These are phyloP conservation scores for Cercospora sp. DNA, from an alignment of 2,329 filamentous ascomycete genomes.

Conservation along the genomic window DNA sequence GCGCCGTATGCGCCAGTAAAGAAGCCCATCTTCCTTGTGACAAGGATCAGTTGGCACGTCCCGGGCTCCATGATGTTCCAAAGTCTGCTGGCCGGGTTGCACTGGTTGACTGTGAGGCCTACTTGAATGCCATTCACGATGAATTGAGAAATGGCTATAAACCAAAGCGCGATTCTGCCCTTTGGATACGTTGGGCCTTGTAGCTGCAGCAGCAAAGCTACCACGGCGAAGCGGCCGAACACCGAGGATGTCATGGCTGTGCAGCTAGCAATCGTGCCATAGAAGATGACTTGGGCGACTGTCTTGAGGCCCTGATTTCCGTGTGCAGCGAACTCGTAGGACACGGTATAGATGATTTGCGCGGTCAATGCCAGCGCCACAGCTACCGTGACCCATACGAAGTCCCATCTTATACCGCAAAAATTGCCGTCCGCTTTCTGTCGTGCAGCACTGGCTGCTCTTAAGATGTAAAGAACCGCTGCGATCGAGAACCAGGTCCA, in stretches of 20 bases:
- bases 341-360: slow-evolving; percentile 6
- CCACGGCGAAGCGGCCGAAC: slow-evolving; percentile 18
- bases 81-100: slow-evolving; percentile 15
- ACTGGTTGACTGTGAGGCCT: slow-evolving; percentile 17
- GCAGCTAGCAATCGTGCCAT: slow-evolving; percentile 3
- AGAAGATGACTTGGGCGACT: slow-evolving; percentile 9
- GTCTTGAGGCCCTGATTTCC: neutral
- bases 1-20: slow-evolving; percentile 19
- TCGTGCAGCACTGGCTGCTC: slow-evolving; percentile 14
- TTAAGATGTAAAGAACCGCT: slow-evolving; percentile 14
- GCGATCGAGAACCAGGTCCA: slow-evolving; percentile 23
- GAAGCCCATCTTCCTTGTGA: slow-evolving; percentile 15
- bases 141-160: slow-evolving; percentile 16
- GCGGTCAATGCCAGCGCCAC: slow-evolving; percentile 2
- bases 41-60: neutral
- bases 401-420: slow-evolving; percentile 21
- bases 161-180: slow-evolving; percentile 9
- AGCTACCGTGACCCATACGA: slow-evolving; percentile 17
- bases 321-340: neutral
- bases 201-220: slow-evolving; percentile 16
- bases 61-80: slow-evolving; percentile 15
- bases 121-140: slow-evolving; percentile 2
- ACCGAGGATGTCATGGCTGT: slow-evolving; percentile 10
- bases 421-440: slow-evolving; percentile 5
- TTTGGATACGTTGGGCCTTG: slow-evolving; percentile 17